Base-by-base conservation (phyloP, 441 rosid species). In the Gossypium trilobum region DNA sequence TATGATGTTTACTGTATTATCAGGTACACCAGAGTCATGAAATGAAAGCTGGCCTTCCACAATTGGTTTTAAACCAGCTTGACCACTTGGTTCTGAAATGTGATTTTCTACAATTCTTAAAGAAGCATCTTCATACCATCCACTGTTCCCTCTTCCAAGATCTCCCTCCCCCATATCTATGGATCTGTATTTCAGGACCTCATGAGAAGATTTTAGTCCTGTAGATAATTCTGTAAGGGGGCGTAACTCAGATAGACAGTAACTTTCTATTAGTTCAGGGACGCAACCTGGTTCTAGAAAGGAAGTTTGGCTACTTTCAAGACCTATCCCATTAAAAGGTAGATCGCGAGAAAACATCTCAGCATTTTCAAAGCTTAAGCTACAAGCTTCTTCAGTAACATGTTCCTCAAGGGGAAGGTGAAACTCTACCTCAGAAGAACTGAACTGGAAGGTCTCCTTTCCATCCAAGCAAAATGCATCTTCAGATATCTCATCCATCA, bases 241-340 rank as follows among this genome's bases (percentile, higher is more conserved):
- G 71, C 77, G 72, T 31, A 85, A 83, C 65, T 91, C 90, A 51
- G 96, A 78, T 67, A 86, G 68, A 83, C 88, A 93, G 80, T 93
- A 91, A 77, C 91, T 82, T 80, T 95, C 99, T 67, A 95, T 89
- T 70, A 91, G 68, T 77, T 95, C 98, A 72, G 97, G 96, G 31
- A 75, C 71, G 58, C 68, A 69, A 80, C 80, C 87, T 63, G 74
- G 78, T 63, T 83, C 85, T 44, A 84, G 74, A 75, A 78, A 88
- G 51, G 90, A 81, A 74, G 86, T 75, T 77, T 87, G 85, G 84
- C 80, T 79, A 72, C 79, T 83, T 79, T 85, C 94, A 39, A 83
- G 71, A 68, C 82, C 82, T 66, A 76, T 16, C 68, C 83, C 88
- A 73, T 82, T 80, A 50, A 81, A 75, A 54, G 77, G 72, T 65